These are phyloP conservation scores for Zymoseptoria passerinii DNA, from an alignment of 2,329 filamentous ascomycete species.

Conservation along the genomic window DNA sequence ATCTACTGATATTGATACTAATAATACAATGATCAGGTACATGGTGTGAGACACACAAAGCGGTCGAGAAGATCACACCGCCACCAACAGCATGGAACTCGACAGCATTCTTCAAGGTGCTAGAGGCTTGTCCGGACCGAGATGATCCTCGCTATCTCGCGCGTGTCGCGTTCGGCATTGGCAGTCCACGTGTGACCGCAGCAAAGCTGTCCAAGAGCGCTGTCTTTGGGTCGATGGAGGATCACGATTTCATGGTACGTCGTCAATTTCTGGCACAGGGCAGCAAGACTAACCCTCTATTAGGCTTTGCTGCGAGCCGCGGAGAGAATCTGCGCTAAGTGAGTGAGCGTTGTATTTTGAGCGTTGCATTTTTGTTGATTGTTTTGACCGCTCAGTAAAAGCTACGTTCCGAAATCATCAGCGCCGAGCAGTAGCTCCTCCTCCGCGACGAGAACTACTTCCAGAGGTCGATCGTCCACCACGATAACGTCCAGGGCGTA, in stretches of 20 bases:
- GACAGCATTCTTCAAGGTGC: constrained; percentile 35
- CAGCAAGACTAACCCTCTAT: background rate
- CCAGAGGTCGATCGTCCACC: background rate
- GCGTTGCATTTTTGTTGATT: background rate
- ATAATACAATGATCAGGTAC: constrained; percentile 36
- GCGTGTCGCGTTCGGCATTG: constrained; percentile 54
- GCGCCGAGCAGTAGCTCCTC: too few relatives aligned
- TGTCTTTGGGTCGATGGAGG: constrained; percentile 47
- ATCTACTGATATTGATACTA: background rate
- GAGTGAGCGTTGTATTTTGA: background rate
- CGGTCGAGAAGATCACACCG: constrained; percentile 32
- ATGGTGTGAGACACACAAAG: constrained; percentile 33
- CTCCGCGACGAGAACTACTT: background rate
- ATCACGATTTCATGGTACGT: constrained; percentile 46
- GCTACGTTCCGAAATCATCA: too few relatives aligned
- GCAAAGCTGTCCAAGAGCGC: constrained; percentile 40
- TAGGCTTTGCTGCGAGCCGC: background rate
- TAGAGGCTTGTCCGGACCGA: constrained; percentile 39
- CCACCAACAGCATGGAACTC: constrained; percentile 35
- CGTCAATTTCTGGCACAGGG: background rate
- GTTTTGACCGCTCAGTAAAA: too few relatives aligned
- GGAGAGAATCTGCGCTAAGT: background rate
- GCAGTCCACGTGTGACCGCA: constrained; percentile 46
- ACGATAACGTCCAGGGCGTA: background rate
- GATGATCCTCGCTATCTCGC: constrained; percentile 54